phyloP scores from a whole-genome alignment of 2,329 filamentous ascomycete genomes.

The Aureobasidium sp. region DNA sequence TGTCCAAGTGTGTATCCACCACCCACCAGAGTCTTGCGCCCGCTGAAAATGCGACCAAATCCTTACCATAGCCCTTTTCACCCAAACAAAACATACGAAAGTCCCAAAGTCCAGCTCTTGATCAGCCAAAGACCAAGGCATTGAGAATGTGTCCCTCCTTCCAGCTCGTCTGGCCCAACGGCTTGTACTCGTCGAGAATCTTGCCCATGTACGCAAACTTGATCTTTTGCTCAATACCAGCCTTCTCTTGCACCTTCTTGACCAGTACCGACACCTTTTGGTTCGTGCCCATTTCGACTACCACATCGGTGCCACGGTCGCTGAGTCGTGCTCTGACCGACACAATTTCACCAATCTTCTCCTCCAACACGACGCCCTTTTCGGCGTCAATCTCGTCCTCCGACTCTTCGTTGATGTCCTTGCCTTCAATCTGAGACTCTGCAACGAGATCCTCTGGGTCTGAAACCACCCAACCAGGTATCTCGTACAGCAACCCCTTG shows the following conservation, averaged over 20 bases:
- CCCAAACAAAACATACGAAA: neutral
- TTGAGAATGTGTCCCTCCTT: constrained; percentile 66
- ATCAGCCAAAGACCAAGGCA: constrained; percentile 51
- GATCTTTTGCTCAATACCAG: constrained; percentile 54
- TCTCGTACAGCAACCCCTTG: constrained; percentile 33
- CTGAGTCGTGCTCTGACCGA: constrained; percentile 31
- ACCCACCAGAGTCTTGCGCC: neutral
- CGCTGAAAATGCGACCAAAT: constrained; percentile 6
- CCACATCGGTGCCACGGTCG: constrained; percentile 30
- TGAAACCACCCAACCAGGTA: constrained; percentile 37
- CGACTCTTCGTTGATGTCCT: constrained; percentile 19
- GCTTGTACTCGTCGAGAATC: constrained; percentile 59
- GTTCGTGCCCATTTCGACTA: constrained; percentile 27
- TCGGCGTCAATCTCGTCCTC: constrained; percentile 18
- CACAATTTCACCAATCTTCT: constrained; percentile 23
- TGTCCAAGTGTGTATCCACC: neutral
- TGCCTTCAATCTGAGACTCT: constrained; percentile 20
- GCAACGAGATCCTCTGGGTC: constrained; percentile 34
- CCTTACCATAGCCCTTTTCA: neutral
- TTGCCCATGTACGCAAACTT: constrained; percentile 74
- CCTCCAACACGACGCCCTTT: constrained; percentile 27
- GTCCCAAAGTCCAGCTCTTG: neutral
- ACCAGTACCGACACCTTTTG: constrained; percentile 56
- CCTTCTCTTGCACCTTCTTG: constrained; percentile 53
- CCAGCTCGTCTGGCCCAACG: constrained; percentile 65